Conservation (phyloP, 345 rosid species). For the Hypericum androsaemum region DNA sequence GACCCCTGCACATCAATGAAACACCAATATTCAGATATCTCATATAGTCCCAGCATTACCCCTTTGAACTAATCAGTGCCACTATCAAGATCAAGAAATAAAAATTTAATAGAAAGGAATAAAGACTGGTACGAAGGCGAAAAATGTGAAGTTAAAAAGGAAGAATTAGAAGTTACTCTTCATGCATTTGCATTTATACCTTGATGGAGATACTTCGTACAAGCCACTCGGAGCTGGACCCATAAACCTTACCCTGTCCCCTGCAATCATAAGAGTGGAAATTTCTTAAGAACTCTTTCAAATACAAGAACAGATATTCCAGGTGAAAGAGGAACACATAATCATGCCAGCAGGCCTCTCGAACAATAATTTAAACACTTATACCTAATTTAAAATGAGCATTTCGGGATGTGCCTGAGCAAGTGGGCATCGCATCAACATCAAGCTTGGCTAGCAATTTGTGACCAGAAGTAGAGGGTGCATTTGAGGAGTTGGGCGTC, state of each 20-base stretch:
- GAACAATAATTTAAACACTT: constrained; percentile 11
- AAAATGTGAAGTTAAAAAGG: neutral
- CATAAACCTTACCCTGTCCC: constrained; percentile 62
- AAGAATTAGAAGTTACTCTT: neutral
- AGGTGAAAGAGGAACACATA: constrained; percentile 2
- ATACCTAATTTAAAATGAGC: constrained; percentile 59
- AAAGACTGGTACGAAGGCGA: neutral
- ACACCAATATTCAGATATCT: neutral
- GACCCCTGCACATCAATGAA: constrained; percentile 44
- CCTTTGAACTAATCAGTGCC: neutral
- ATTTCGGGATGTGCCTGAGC: constrained; percentile 39
- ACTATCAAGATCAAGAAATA: neutral
- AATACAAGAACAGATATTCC: constrained; percentile 1
- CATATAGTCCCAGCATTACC: too few relatives aligned
- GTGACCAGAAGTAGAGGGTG: constrained; percentile 33
- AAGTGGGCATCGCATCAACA: constrained; percentile 36
- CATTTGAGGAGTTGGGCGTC: constrained; percentile 38
- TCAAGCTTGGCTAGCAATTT: constrained; percentile 58
- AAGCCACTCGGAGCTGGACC: constrained; percentile 37
- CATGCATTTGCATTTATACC: constrained; percentile 26
- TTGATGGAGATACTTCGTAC: constrained; percentile 38
- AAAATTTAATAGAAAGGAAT: neutral
- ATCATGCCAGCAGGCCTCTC: neutral
- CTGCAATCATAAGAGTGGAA: constrained; percentile 28
- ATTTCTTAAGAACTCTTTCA: constrained; percentile 10